These are phyloP conservation scores for Silene coronaria DNA, from an alignment of 179 eudicot genomes.

Conservation along the genomic window DNA sequence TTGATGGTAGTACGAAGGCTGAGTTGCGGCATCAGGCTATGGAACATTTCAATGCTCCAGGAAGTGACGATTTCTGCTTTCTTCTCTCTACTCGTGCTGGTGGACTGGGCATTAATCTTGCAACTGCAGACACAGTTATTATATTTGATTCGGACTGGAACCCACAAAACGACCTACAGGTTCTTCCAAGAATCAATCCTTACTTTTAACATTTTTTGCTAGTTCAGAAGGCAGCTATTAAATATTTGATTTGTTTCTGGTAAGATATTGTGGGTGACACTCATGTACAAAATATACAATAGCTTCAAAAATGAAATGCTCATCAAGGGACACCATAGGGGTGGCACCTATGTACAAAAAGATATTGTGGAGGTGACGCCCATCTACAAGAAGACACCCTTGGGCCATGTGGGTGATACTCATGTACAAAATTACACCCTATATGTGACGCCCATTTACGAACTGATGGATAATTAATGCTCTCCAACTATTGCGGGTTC, in stretches of 20 bases:
- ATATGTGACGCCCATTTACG: background rate
- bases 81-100: conserved; percentile 99
- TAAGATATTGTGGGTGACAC: no score
- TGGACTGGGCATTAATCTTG: conserved; percentile 96
- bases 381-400: background rate
- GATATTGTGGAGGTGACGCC: no score
- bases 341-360: background rate
- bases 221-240: background rate
- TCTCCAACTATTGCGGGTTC: background rate
- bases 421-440: background rate
- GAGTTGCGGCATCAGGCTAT: conserved; percentile 97
- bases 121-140: conserved; percentile 97
- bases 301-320: no score
- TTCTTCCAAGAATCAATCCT: conserved; percentile 17
- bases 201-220: background rate
- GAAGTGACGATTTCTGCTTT: conserved; percentile 98
- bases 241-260: background rate
- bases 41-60: conserved; percentile 99
- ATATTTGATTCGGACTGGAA: conserved; percentile 99
- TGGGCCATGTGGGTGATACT: background rate
- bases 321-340: background rate
- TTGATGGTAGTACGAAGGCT: conserved; percentile 97
- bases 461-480: background rate
- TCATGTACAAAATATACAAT: no score
- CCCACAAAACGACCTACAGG: conserved; percentile 99